Conservation (phyloP, 2,329 filamentous ascomycete genomes). For the Stromatinia cepivora region DNA sequence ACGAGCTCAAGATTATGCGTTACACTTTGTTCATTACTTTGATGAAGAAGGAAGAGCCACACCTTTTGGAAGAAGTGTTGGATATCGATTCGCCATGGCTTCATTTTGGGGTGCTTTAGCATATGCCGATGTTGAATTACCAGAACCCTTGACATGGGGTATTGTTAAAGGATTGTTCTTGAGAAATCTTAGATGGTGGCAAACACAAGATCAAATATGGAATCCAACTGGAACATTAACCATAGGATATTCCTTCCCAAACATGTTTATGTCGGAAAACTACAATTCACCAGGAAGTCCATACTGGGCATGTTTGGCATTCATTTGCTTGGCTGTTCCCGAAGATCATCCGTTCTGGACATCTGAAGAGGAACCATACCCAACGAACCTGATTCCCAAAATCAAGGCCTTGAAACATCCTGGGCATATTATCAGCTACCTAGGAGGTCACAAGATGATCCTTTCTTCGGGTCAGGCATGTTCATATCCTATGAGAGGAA, state of each 20-base stretch:
- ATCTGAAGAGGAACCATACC: constrained; percentile 62
- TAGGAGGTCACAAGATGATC: constrained; percentile 74
- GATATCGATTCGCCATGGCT: constrained; percentile 84
- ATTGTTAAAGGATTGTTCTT: constrained; percentile 75
- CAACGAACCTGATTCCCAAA: constrained; percentile 55
- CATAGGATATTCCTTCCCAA: constrained; percentile 74
- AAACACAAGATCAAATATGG: constrained; percentile 73
- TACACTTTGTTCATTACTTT: constrained; percentile 75
- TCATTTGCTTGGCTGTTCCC: constrained; percentile 70
- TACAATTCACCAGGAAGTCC: constrained; percentile 73
- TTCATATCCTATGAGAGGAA: constrained; percentile 78
- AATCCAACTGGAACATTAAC: constrained; percentile 72
- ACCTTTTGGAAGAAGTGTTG: constrained; percentile 75
- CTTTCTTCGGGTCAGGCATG: constrained; percentile 78
- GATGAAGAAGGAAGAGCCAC: constrained; percentile 70
- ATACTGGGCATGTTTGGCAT: constrained; percentile 79
- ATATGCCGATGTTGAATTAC: constrained; percentile 72
- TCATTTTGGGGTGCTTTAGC: constrained; percentile 79
- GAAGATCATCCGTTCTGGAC: constrained; percentile 74
- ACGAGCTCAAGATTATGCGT: constrained; percentile 64
- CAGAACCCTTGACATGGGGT: constrained; percentile 72
- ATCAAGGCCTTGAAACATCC: constrained; percentile 65
- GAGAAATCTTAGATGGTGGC: constrained; percentile 77
- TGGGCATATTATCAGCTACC: constrained; percentile 69
- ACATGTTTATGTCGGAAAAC: constrained; percentile 79